Percentiles rank a stretch among this genome's conserved stretches.
phyloP scores from a whole-genome alignment of 306 rosid species.

The Cucumis hystrix region DNA sequence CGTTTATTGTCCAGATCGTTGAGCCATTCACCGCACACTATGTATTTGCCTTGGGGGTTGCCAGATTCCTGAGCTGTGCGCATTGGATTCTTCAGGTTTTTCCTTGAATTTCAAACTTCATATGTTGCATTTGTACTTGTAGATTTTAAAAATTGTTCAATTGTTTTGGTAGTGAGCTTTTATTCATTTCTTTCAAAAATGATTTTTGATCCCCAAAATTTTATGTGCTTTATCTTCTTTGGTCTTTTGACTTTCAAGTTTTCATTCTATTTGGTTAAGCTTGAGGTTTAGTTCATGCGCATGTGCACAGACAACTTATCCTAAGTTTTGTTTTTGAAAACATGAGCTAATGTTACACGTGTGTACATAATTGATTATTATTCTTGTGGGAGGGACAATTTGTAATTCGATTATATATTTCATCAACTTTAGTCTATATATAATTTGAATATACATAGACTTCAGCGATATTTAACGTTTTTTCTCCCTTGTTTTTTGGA shows the following conservation, averaged over 20 bases:
- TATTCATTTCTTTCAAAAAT: not conserved
- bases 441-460: not conserved
- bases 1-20: slow-evolving; percentile 30
- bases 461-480: not conserved
- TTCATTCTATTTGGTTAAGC: not conserved
- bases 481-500: not conserved
- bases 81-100: slow-evolving; percentile 77
- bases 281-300: not conserved
- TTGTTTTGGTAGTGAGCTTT: not conserved
- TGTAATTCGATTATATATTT: not conserved
- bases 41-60: slow-evolving; percentile 71
- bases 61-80: slow-evolving; percentile 75
- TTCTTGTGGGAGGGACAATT: not conserved
- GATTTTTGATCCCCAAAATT: not conserved
- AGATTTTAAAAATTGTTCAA: not conserved
- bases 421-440: not conserved
- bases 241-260: not conserved
- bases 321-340: not conserved
- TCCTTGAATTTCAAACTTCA: not conserved
- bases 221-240: not conserved
- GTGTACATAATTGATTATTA: not conserved
- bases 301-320: too few relatives aligned
- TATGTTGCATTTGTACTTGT: not conserved
- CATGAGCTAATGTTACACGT: not conserved
- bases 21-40: slow-evolving; percentile 76